Base-by-base conservation (phyloP, 768 basidiomycete genomes). In the Tricholoma saponaceum region DNA sequence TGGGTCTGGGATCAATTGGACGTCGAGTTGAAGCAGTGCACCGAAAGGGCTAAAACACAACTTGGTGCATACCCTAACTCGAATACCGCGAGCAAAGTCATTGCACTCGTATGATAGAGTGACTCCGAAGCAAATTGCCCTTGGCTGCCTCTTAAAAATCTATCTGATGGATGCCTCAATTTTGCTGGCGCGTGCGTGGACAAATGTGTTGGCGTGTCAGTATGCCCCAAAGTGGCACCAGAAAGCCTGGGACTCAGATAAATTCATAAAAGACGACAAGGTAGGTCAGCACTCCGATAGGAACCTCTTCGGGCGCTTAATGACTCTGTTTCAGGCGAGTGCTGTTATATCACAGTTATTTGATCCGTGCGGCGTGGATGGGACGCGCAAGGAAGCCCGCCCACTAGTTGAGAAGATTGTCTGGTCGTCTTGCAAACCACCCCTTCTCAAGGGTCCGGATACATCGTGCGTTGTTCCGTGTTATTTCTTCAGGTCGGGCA, bases 121-220 rank as follows among this genome's bases (percentile, higher is more conserved):
- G 13, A 83, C 81, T 87, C 68, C 66, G 70, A 26, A 90, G 89
- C 65, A 76, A 68, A 63, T 37, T 91, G 89, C 63, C 61, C 74
- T 12, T 71, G 67, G 8, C 69, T 77, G 1, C 67, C 66, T 4
- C 62, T 56, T 30, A 66, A 64, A 37, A 74, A 77, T 60, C 67
- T 63, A 30, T 70, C 68, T 22, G 76, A 79, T 39, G 72, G 61
- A 26, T 81, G 82, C 62, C 69, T 90, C 52, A 80, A 84, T 64
- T 85, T 86, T 57, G 71, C 68, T 9, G 81, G 76, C 3, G 86
- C 79, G 3, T 89, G 86, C 67, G 71, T 69, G 39, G 89, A 90
- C 62, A 68, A 76, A 22, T 91, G 89, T 65, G 26, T n/a, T 18
- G 59, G 57, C n/a, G 51, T 44, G 68, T 65, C 60, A 46, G 71